Evolutionary conservation across 345 rosid species (phyloP).

Genomic region (Ceriops zippeliana): DNA sequence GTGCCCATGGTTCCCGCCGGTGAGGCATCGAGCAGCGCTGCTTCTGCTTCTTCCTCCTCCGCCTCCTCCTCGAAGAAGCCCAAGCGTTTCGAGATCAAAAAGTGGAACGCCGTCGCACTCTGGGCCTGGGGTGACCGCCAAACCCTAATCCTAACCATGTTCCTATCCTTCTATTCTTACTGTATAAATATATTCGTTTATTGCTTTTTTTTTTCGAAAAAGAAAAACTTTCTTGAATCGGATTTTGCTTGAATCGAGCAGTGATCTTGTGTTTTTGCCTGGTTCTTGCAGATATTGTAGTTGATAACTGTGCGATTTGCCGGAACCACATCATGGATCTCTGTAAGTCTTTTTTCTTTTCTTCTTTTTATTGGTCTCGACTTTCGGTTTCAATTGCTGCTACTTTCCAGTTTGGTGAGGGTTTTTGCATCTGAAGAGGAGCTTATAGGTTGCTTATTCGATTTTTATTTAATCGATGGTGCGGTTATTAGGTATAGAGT

Average conservation of each 20-base stretch:
- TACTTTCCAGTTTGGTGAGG: no score
- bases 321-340: slow-evolving; percentile 96
- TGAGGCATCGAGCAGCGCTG: slow-evolving; percentile 55
- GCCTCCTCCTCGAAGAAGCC: slow-evolving; percentile 60
- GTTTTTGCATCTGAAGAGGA: neutral
- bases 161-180: neutral
- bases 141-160: slow-evolving; percentile 20
- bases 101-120: slow-evolving; percentile 93
- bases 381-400: no score
- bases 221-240: neutral
- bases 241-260: neutral
- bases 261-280: slow-evolving; percentile 10
- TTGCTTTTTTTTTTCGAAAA: neutral
- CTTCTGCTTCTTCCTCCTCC: slow-evolving; percentile 33
- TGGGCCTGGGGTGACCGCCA: slow-evolving; percentile 85
- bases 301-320: slow-evolving; percentile 97
- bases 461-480: neutral
- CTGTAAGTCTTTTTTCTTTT: slow-evolving; percentile 44
- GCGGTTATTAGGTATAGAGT: slow-evolving; percentile 65
- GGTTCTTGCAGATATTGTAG: slow-evolving; percentile 68
- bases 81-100: slow-evolving; percentile 81
- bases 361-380: neutral
- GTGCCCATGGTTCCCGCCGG: slow-evolving; percentile 76
- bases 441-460: neutral
- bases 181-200: neutral